Conservation (phyloP, 2,329 filamentous ascomycete genomes). For the Fusarium stilboides region DNA sequence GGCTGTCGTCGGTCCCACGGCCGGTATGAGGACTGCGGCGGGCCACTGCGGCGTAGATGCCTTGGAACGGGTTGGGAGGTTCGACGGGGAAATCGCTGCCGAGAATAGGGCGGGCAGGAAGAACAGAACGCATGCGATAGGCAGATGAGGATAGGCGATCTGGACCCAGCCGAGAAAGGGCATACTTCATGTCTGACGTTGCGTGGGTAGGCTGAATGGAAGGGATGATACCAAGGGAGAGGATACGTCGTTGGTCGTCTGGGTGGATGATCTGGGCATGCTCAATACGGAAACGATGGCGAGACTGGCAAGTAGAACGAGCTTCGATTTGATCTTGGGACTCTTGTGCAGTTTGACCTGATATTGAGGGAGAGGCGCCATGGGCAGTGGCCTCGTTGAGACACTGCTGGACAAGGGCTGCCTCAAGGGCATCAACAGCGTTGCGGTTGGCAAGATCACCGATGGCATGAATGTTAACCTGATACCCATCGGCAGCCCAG, state of each 20-base stretch:
- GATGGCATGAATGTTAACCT: slow-evolving; percentile 82
- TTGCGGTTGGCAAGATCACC: slow-evolving; percentile 78
- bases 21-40: slow-evolving; percentile 72
- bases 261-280: slow-evolving; percentile 80
- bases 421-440: slow-evolving; percentile 74
- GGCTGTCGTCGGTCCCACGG: slow-evolving; percentile 62
- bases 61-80: slow-evolving; percentile 76
- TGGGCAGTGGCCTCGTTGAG: slow-evolving; percentile 52
- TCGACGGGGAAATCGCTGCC: slow-evolving; percentile 82
- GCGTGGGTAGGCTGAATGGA: slow-evolving; percentile 81
- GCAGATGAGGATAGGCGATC: slow-evolving; percentile 69
- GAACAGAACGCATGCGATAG: slow-evolving; percentile 76
- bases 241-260: slow-evolving; percentile 73
- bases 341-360: slow-evolving; percentile 5
- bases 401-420: slow-evolving; percentile 69
- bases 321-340: slow-evolving; percentile 40
- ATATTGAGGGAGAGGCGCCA: slow-evolving; percentile 21
- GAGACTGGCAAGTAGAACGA: slow-evolving; percentile 67
- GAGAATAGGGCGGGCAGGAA: slow-evolving; percentile 69
- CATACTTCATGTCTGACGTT: slow-evolving; percentile 80
- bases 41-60: slow-evolving; percentile 78
- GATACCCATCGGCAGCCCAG: slow-evolving; percentile 74
- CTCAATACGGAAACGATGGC: slow-evolving; percentile 76
- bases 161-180: slow-evolving; percentile 70
- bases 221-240: slow-evolving; percentile 72